A percentile compares a stretch with the other conserved stretches of the same genome.
phyloP scores from a whole-genome alignment of 495 filamentous ascomycete species.

The Aspergillus leporis region DNA sequence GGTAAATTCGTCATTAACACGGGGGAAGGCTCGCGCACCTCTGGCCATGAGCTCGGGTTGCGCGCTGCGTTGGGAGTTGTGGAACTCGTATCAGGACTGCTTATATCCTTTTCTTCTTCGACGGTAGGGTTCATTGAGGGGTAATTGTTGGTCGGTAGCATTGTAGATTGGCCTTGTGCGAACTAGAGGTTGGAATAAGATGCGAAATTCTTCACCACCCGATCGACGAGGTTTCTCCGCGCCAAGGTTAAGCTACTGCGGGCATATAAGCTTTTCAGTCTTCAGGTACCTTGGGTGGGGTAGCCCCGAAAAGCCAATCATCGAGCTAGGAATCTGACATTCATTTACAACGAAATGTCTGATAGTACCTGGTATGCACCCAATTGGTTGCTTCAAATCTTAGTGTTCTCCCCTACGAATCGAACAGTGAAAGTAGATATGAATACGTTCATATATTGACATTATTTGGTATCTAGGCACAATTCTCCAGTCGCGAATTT shows the following conservation, averaged over 20 bases:
- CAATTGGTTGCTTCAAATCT: too few relatives aligned
- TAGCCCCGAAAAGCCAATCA: not conserved
- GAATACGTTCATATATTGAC: not conserved
- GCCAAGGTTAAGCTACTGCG: not conserved
- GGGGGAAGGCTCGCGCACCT: slow-evolving; percentile 20
- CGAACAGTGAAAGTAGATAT: not conserved
- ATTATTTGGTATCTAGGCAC: slow-evolving; percentile 8
- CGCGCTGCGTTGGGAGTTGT: not conserved
- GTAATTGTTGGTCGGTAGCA: not conserved
- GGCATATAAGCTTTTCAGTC: too few relatives aligned
- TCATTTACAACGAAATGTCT: too few relatives aligned
- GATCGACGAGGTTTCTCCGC: slow-evolving; percentile 7
- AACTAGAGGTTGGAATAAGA: slow-evolving; percentile 6
- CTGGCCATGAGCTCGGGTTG: slow-evolving; percentile 17
- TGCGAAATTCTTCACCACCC: not conserved
- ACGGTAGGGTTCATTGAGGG: slow-evolving; percentile 21
- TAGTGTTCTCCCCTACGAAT: too few relatives aligned
- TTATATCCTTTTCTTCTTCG: slow-evolving; percentile 18
- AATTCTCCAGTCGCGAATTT: not conserved
- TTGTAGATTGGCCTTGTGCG: not conserved
- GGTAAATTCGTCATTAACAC: not conserved
- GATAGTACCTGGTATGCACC: too few relatives aligned
- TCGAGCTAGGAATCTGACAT: too few relatives aligned
- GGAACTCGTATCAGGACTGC: not conserved
- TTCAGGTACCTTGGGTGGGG: not conserved